phyloP scores from a whole-genome alignment of 1,284 basidiomycete genomes.

The Puccinia brachypodii region DNA sequence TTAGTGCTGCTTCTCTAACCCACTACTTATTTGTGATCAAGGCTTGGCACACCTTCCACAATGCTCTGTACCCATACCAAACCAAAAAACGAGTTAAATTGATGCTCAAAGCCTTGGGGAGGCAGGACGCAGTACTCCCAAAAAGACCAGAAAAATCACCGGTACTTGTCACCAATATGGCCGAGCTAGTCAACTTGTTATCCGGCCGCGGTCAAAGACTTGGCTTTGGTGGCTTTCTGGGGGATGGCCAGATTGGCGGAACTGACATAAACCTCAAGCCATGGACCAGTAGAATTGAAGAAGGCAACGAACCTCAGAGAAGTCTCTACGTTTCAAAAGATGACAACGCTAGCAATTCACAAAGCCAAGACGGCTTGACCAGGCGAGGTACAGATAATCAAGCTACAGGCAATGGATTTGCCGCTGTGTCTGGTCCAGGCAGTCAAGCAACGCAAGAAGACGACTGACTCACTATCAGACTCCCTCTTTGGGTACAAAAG shows the following conservation, averaged over 20 bases:
- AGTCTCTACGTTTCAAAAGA: background rate
- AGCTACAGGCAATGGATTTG: background rate
- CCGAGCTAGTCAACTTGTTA: background rate
- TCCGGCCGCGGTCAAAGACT: background rate
- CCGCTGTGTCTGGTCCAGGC: background rate
- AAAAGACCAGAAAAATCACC: background rate
- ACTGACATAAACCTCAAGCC: background rate
- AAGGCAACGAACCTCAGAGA: background rate
- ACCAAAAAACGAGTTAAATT: background rate
- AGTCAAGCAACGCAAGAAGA: background rate
- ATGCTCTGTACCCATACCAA: background rate
- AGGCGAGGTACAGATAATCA: background rate
- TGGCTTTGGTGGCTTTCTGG: background rate
- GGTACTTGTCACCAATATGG: background rate
- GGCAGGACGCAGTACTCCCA: background rate
- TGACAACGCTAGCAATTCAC: background rate
- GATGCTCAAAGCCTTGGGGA: background rate
- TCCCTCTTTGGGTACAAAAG: background rate
- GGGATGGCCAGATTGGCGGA: background rate
- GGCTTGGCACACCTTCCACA: background rate
- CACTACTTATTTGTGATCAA: background rate
- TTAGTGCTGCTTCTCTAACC: background rate
- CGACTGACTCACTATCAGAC: background rate
- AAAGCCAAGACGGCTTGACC: background rate
- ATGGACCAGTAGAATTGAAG: background rate